A percentile compares a stretch with the other conserved stretches of the same genome.
These are phyloP conservation scores for Dictyostelium citrinum DNA, from an alignment of 78 protist genomes.

Conservation along the genomic window DNA sequence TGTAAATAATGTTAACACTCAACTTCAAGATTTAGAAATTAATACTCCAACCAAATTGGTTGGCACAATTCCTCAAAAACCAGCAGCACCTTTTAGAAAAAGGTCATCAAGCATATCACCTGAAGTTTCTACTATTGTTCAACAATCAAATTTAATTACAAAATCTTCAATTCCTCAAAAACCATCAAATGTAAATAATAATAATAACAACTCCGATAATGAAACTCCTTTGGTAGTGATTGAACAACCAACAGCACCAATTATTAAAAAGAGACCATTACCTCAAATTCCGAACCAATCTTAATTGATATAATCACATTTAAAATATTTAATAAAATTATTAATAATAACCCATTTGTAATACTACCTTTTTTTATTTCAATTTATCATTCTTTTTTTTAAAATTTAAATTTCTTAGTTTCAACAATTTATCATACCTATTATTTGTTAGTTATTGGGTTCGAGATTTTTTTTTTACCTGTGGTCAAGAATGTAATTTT, in stretches of 20 bases:
- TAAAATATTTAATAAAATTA: neutral
- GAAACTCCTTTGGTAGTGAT: neutral
- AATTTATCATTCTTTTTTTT: too few species aligned
- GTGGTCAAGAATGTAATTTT: too few species aligned
- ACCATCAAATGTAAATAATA: neutral
- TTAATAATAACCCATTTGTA: neutral
- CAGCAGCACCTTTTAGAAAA: constrained; percentile 31
- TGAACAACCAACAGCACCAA: neutral
- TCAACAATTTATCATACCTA: too few species aligned
- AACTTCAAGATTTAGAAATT: neutral
- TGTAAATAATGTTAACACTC: neutral
- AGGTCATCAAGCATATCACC: neutral
- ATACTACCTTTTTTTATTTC: neutral
- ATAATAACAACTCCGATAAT: too few species aligned
- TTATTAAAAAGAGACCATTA: neutral
- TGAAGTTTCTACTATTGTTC: neutral
- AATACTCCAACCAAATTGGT: neutral
- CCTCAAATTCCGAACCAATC: neutral
- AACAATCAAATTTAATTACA: neutral
- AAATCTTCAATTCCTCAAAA: neutral
- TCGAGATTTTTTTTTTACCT: too few species aligned
- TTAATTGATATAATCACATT: neutral
- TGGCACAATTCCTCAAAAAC: neutral
- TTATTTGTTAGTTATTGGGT: too few species aligned
- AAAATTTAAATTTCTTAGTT: too few species aligned